phyloP scores from a whole-genome alignment of 345 rosid species.

The Euphorbia peplus region DNA sequence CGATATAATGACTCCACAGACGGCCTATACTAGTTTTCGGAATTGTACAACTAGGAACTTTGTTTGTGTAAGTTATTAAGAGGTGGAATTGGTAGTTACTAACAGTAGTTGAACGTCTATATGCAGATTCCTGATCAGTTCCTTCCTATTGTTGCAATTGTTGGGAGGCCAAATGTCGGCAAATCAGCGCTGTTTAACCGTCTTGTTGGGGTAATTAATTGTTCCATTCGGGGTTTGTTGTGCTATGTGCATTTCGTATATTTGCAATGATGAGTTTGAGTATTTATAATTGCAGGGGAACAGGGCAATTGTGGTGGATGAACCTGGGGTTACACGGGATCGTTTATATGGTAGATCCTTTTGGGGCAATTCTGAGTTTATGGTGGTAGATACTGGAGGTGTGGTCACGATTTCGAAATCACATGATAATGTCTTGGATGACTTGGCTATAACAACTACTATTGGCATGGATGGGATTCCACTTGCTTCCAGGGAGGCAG shows the following conservation, averaged over 20 bases:
- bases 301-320: slow-evolving; percentile 93
- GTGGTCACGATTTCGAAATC: slow-evolving; percentile 80
- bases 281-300: slow-evolving; percentile 47
- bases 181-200: slow-evolving; percentile 95
- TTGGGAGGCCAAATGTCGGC: slow-evolving; percentile 97
- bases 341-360: slow-evolving; percentile 87
- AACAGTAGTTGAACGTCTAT: slow-evolving; percentile 15
- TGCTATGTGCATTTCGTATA: neutral
- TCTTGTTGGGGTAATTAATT: slow-evolving; percentile 70
- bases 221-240: neutral
- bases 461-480: slow-evolving; percentile 97
- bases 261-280: neutral
- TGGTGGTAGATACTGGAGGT: slow-evolving; percentile 94
- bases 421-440: slow-evolving; percentile 68
- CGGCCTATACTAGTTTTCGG: neutral
- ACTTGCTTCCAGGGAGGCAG: slow-evolving; percentile 75
- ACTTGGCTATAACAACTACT: slow-evolving; percentile 69
- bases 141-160: slow-evolving; percentile 77
- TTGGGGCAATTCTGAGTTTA: slow-evolving; percentile 82
- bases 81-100: neutral
- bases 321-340: slow-evolving; percentile 96
- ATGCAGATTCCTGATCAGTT: slow-evolving; percentile 85
- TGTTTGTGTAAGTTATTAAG: neutral
- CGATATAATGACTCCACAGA: neutral
- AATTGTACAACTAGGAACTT: neutral